These are phyloP conservation scores for Gigaspora rosea DNA, from an alignment of 192 early-diverging fungal species.

Conservation along the genomic window DNA sequence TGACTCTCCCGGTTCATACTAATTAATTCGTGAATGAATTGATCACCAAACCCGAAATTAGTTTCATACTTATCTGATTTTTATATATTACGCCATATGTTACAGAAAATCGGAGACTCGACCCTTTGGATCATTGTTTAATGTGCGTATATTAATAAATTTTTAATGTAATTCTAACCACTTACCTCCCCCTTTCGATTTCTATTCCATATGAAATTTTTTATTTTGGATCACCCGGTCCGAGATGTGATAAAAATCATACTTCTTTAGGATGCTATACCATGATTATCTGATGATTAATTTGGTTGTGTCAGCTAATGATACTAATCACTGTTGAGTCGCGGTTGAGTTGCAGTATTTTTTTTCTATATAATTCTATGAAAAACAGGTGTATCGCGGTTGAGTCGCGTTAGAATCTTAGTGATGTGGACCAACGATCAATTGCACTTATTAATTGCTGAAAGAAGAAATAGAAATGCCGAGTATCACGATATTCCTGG, in stretches of 20 bases:
- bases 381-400: neutral
- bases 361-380: neutral
- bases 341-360: neutral
- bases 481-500: neutral
- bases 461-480: constrained; percentile 8
- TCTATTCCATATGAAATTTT: neutral
- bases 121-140: no score
- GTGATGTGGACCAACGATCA: neutral
- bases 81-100: no score
- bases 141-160: no score
- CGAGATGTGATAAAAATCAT: neutral
- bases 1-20: no score
- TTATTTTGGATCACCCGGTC: neutral
- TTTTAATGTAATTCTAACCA: no score
- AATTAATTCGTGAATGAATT: no score
- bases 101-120: no score
- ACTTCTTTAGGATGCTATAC: neutral
- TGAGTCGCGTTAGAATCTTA: neutral
- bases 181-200: no score
- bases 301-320: neutral
- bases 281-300: neutral
- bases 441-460: neutral
- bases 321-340: neutral
- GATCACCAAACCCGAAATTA: no score
- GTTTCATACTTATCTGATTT: no score